Base-by-base conservation (phyloP, 495 filamentous ascomycete species). In the Lasiosphaeriaceae sp. region DNA sequence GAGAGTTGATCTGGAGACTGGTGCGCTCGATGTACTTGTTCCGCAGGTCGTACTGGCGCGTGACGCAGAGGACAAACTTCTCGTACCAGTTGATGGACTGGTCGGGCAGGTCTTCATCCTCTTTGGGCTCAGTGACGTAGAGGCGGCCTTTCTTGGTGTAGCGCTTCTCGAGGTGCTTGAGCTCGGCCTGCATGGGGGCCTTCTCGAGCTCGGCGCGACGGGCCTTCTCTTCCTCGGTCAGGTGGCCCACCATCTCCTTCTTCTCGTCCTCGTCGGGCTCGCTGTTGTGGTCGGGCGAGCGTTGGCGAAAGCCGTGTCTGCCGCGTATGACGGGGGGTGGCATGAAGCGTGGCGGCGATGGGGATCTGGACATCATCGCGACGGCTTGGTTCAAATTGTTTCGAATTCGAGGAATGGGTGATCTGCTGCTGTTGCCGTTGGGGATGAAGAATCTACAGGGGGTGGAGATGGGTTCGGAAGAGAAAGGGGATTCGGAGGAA, bases 131-230 rank as follows among this genome's bases (percentile, higher is more conserved):
- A 44, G 56, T 50, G 46, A 59, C 41, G 45, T 59, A 59, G 19
- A 22, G 29, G 1, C 31, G 24, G 1, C 56, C 56, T 44, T 59
- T 59, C 44, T 49, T 54, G 56, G 56, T 59, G 43, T 43, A 59
- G 2, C 56, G 56, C 31, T 54, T 59, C 44, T 59, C 56, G 31
- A 59, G 45, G 35, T 59, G 50, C 56, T 59, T 59, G 44, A 59
- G 56, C 51, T 59, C 56, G 16, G 50, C 50, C 50, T 49, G 56
- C 56, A 59, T 59, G 17, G 56, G 50, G 22, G 50, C 50, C 26
- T 54, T 50, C 31, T 59, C 56, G 35, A 59, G 50, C 56, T 59
- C 50, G 31, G 56, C 50, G 12, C 44, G 50, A 5, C 56, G 43
- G 43, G 50, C 56, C 39, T 60, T 60, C 3, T 52, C 58, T 20